Base-by-base conservation (phyloP, 257 asterid genomes). In the Solanum dulcamara region DNA sequence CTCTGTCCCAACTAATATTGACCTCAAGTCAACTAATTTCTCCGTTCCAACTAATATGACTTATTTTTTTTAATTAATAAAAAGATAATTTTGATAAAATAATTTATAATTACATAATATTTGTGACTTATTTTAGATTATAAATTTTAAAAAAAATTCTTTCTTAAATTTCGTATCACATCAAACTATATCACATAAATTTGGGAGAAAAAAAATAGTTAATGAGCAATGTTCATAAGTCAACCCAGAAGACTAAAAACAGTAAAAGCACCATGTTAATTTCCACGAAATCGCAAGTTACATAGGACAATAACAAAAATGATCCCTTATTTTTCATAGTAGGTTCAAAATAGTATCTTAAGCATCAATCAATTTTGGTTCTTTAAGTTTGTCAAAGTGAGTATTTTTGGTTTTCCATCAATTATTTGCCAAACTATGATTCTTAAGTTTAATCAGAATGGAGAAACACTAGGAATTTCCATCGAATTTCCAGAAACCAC, bases 151-250 rank as follows among this genome's bases (percentile, higher is more conserved):
- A 35, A 4, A 14, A 13, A 12, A 46, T 5, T 14, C 14, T 50
- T 2, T 2, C 2, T 17, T 0, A 7, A n/a, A n/a, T n/a, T n/a
- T n/a, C n/a, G n/a, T 53, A 0, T 20, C 2, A 20, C 18, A 53
- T 53, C 1, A 53, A 20, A 18, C 20, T 53, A 53, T 53, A 53
- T 7, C 2, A 18, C 9, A 53, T 53, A 53, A 53, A 18, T 7
- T 53, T 0, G 1, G 7, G n/a, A n/a, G n/a, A n/a, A n/a, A n/a
- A n/a, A n/a, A n/a, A n/a, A n/a, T n/a, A n/a, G 1, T n/a, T 24
- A 11, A 59, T 4, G 6, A 24, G 8, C 68, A 60, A 4, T 12
- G 10, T 60, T 60, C 70, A 60, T 2, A 62, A 26, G 35, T 62
- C 10, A 26, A 14, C 5, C 20, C 1, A 62, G n/a, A 57, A 62